phyloP scores from a whole-genome alignment of 495 filamentous ascomycete genomes.

The Clavariopsis aquatica region DNA sequence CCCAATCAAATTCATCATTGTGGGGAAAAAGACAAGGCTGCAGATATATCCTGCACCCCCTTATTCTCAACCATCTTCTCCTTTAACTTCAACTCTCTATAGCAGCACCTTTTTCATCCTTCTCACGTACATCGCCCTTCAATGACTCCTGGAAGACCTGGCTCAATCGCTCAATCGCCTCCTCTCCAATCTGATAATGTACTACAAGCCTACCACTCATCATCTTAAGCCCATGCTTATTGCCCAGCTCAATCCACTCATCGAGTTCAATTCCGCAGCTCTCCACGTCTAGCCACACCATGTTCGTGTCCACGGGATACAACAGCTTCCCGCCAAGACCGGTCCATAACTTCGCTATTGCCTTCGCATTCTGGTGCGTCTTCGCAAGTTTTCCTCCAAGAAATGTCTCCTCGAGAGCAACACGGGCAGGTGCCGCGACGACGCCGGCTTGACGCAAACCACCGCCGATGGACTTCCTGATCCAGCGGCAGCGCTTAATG shows the following conservation, averaged over 20 bases:
- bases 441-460: conserved; percentile 73
- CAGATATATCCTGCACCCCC: no score
- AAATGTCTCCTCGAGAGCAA: conserved; percentile 70
- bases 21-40: no score
- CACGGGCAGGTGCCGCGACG: conserved; percentile 59
- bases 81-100: conserved; percentile 25
- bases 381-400: conserved; percentile 63
- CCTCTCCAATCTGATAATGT: conserved; percentile 64
- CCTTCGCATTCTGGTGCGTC: conserved; percentile 66
- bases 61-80: conserved; percentile 22
- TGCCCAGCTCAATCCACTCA: conserved; percentile 52
- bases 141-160: conserved; percentile 39
- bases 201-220: conserved; percentile 59
- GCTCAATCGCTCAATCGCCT: conserved; percentile 54
- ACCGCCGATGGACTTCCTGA: conserved; percentile 83
- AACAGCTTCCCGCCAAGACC: conserved; percentile 60
- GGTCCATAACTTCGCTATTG: conserved; percentile 54
- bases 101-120: conserved; percentile 10
- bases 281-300: conserved; percentile 86
- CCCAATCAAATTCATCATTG: no score
- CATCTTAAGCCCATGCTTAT: conserved; percentile 57
- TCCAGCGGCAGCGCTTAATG: conserved; percentile 72
- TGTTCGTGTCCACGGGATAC: conserved; percentile 80
- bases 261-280: conserved; percentile 48
- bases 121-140: conserved; percentile 26